Evolutionary conservation across 129 eudicot species (phyloP).

Genomic region (Centrapalus pauciflorus): DNA sequence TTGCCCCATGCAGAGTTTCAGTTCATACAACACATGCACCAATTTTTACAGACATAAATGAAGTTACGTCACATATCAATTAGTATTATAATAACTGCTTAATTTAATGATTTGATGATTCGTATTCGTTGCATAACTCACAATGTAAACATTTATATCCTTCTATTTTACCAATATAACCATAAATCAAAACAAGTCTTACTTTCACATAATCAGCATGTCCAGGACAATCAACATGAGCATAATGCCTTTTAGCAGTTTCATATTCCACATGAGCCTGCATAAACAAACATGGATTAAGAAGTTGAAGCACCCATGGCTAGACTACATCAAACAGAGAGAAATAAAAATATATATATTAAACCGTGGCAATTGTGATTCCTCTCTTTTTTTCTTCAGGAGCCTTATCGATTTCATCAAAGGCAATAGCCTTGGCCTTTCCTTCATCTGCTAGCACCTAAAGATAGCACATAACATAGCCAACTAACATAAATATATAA

Average conservation of each 20-base stretch:
- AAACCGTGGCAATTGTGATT: slow-evolving; percentile 83
- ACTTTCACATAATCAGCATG: slow-evolving; percentile 98
- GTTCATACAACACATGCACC: background rate
- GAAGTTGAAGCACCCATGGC: background rate
- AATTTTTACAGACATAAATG: background rate
- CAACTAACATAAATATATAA: background rate
- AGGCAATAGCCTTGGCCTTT: slow-evolving; percentile 89
- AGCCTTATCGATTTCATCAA: slow-evolving; percentile 94
- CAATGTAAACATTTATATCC: background rate
- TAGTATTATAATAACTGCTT: background rate
- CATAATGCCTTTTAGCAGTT: slow-evolving; percentile 89
- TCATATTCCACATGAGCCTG: slow-evolving; percentile 99
- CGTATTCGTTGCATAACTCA: background rate
- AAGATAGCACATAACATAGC: slow-evolving; percentile 1
- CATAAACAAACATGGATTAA: background rate
- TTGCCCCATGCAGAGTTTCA: background rate
- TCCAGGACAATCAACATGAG: slow-evolving; percentile 98
- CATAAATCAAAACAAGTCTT: background rate
- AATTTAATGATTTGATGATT: background rate
- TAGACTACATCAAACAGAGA: background rate
- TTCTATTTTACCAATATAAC: background rate
- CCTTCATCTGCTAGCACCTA: slow-evolving; percentile 96
- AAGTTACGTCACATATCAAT: background rate
- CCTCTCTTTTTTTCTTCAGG: slow-evolving; percentile 99
- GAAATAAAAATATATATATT: background rate